These are phyloP conservation scores for Protomyces arabidopsidicola DNA, from an alignment of 1,139 yeast genomes.

Conservation along the genomic window DNA sequence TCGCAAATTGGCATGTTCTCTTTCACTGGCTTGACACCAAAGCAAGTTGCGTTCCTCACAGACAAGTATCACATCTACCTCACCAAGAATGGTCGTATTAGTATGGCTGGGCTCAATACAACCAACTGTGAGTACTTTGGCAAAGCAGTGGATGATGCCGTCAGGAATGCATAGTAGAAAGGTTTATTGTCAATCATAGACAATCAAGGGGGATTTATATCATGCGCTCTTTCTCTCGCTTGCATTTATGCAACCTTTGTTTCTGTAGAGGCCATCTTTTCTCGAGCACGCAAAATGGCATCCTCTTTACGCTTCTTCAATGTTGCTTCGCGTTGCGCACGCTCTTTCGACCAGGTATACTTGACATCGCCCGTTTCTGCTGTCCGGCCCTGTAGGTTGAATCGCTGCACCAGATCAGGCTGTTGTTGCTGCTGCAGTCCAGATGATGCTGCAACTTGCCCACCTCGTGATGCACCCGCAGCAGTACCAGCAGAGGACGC, in stretches of 20 bases:
- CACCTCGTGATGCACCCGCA: neutral
- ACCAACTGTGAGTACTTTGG: slow-evolving; percentile 75
- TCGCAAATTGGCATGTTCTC: slow-evolving; percentile 97
- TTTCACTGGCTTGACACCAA: slow-evolving; percentile 75
- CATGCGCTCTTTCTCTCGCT: neutral
- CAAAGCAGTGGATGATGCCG: slow-evolving; percentile 73
- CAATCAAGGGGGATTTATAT: neutral
- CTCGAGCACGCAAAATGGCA: slow-evolving; percentile 15
- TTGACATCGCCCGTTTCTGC: neutral
- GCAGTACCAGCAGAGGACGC: neutral
- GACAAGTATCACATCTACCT: slow-evolving; percentile 69
- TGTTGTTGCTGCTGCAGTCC: neutral
- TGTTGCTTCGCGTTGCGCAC: slow-evolving; percentile 12
- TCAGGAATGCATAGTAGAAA: slow-evolving; percentile 35
- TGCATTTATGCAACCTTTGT: neutral
- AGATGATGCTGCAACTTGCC: neutral
- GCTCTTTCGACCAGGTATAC: neutral
- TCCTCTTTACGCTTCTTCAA: slow-evolving; percentile 19
- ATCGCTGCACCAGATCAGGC: slow-evolving; percentile 10
- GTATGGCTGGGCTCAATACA: slow-evolving; percentile 87
- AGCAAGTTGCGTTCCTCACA: slow-evolving; percentile 76
- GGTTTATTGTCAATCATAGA: neutral
- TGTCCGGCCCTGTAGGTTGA: neutral
- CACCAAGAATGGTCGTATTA: slow-evolving; percentile 64
- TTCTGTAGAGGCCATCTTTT: neutral